Evolutionary conservation across 257 asterid genomes (phyloP).

Genomic region (Penstemon barbatus): DNA sequence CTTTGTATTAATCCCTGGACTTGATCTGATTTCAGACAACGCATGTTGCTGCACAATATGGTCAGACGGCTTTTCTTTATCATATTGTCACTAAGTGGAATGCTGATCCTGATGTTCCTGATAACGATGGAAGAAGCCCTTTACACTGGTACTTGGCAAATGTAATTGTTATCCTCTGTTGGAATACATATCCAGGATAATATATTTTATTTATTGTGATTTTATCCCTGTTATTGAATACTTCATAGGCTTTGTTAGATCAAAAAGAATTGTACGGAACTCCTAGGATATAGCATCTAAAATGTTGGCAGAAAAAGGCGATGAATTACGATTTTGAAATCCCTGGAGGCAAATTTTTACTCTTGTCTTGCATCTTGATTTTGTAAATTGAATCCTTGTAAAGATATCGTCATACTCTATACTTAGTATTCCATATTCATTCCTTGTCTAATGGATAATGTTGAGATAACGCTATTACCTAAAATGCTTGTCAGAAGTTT

Average conservation of each 20-base stretch:
- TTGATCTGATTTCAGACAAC: constrained; percentile 63
- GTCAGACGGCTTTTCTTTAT: constrained; percentile 91
- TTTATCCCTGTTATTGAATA: background rate
- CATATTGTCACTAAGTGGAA: constrained; percentile 89
- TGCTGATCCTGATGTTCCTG: constrained; percentile 97
- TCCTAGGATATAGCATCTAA: background rate
- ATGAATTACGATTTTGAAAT: background rate
- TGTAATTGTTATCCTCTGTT: constrained; percentile 39
- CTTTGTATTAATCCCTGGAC: background rate
- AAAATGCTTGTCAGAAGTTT: no score
- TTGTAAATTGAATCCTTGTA: constrained; percentile 18
- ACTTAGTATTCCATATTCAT: no score
- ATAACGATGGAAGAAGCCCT: constrained; percentile 98
- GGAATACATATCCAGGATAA: background rate
- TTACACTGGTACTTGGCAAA: constrained; percentile 91
- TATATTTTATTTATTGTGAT: background rate
- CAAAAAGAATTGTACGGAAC: no score
- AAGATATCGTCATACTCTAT: background rate
- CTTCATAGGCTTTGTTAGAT: background rate
- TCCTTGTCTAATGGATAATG: no score
- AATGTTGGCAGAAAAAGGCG: background rate
- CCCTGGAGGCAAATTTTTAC: constrained; percentile 25
- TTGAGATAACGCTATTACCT: no score
- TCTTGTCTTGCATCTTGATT: constrained; percentile 11
- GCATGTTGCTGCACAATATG: constrained; percentile 97